A percentile compares a stretch with the other conserved stretches of the same genome.
phyloP scores from a whole-genome alignment of 768 basidiomycete species.

The Hemileccinum rubropunctum region DNA sequence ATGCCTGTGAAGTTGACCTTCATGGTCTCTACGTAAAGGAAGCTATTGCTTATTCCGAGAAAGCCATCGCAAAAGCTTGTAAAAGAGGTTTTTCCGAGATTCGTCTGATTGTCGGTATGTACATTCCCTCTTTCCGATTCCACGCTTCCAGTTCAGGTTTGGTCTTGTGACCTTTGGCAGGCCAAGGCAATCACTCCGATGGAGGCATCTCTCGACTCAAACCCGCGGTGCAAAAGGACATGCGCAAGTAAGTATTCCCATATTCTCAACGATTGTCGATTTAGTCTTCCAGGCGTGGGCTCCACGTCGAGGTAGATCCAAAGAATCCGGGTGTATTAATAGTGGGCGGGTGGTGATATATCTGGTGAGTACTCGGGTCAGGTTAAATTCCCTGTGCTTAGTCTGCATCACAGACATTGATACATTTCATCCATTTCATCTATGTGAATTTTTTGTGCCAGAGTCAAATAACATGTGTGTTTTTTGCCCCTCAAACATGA shows the following conservation, averaged over 20 bases:
- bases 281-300: conserved; percentile 50
- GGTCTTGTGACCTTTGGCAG: conserved; percentile 33
- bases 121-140: neutral
- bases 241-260: conserved; percentile 56
- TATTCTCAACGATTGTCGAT: neutral
- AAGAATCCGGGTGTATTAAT: conserved; percentile 81
- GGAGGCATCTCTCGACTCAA: conserved; percentile 78
- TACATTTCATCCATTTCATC: too few species aligned
- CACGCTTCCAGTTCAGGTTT: neutral
- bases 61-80: conserved; percentile 64
- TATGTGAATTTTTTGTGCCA: too few species aligned
- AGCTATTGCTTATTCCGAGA: conserved; percentile 71
- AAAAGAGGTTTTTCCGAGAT: conserved; percentile 58
- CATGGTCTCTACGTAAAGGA: conserved; percentile 94
- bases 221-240: conserved; percentile 83
- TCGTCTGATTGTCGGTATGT: conserved; percentile 81
- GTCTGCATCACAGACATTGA: neutral
- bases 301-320: conserved; percentile 74
- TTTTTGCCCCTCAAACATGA: too few species aligned
- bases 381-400: neutral
- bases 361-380: neutral
- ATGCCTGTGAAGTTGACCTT: conserved; percentile 75
- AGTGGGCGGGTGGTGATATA: conserved; percentile 35
- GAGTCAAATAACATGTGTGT: too few species aligned
- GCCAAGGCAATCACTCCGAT: conserved; percentile 86